These are phyloP conservation scores for Yamadazyma olivae DNA, from an alignment of 805 yeast genomes.

Conservation along the genomic window DNA sequence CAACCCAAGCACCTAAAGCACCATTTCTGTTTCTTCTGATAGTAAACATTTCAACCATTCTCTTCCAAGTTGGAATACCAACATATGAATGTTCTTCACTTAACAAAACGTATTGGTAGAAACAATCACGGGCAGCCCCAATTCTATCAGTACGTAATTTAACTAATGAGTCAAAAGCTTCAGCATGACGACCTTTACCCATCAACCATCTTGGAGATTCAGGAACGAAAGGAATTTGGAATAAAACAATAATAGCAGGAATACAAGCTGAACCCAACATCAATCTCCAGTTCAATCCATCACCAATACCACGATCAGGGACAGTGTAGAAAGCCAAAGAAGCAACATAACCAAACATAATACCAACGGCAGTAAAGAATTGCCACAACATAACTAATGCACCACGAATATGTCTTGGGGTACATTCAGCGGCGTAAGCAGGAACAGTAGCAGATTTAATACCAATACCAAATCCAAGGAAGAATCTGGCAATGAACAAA, in stretches of 20 bases:
- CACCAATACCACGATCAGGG: slow-evolving; percentile 41
- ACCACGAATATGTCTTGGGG: slow-evolving; percentile 59
- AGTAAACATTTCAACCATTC: slow-evolving; percentile 57
- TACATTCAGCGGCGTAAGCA: slow-evolving; percentile 60
- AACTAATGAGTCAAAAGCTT: slow-evolving; percentile 49
- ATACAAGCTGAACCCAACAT: slow-evolving; percentile 64
- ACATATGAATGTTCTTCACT: slow-evolving; percentile 58
- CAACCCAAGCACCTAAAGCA: slow-evolving; percentile 73
- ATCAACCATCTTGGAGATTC: slow-evolving; percentile 73
- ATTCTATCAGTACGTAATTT: slow-evolving; percentile 44
- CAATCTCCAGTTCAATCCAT: slow-evolving; percentile 55
- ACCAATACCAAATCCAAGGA: slow-evolving; percentile 65
- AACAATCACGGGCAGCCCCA: slow-evolving; percentile 65
- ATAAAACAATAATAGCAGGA: slow-evolving; percentile 53
- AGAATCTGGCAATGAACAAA: slow-evolving; percentile 55
- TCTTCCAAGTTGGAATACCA: slow-evolving; percentile 41
- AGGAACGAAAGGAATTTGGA: slow-evolving; percentile 53
- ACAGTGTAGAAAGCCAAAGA: slow-evolving; percentile 59
- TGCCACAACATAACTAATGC: slow-evolving; percentile 72
- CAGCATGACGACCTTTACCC: slow-evolving; percentile 45
- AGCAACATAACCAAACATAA: slow-evolving; percentile 62
- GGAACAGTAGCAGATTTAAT: slow-evolving; percentile 68
- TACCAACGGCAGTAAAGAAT: slow-evolving; percentile 72
- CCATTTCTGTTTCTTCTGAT: slow-evolving; percentile 84
- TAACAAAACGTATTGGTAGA: slow-evolving; percentile 54